These are phyloP conservation scores for Sapria himalayana DNA, from an alignment of 345 rosid genomes.

Conservation along the genomic window DNA sequence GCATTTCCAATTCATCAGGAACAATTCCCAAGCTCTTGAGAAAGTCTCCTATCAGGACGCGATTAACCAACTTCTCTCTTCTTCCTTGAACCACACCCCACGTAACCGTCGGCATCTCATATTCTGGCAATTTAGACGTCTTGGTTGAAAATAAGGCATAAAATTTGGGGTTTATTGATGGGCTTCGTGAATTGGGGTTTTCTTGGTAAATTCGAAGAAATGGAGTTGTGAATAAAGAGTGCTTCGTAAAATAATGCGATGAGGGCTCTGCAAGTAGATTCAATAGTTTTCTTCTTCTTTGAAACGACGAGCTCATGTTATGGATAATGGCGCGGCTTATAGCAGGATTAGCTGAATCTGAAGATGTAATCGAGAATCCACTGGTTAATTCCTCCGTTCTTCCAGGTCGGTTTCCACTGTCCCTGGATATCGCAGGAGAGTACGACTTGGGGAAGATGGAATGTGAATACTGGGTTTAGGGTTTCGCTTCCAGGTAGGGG, in stretches of 20 bases:
- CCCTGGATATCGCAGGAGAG: too few relatives aligned
- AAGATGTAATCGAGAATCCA: too few relatives aligned
- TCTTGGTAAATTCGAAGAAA: slow-evolving; percentile 8
- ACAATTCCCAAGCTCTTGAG: slow-evolving; percentile 62
- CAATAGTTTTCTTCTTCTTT: slow-evolving; percentile 6
- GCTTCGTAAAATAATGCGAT: background rate
- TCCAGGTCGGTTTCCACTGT: too few relatives aligned
- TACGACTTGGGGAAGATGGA: too few relatives aligned
- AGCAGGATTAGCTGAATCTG: too few relatives aligned
- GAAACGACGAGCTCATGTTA: slow-evolving; percentile 11
- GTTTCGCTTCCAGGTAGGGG: too few relatives aligned
- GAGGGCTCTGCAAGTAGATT: background rate
- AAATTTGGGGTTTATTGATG: slow-evolving; percentile 1
- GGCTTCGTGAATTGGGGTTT: slow-evolving; percentile 6
- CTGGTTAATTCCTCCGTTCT: too few relatives aligned
- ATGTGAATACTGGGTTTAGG: too few relatives aligned
- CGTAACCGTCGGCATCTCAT: slow-evolving; percentile 90
- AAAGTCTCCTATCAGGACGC: slow-evolving; percentile 78
- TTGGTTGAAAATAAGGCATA: slow-evolving; percentile 27
- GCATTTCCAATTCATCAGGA: slow-evolving; percentile 59
- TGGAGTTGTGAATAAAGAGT: background rate
- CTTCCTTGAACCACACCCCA: slow-evolving; percentile 88
- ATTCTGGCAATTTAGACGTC: slow-evolving; percentile 57
- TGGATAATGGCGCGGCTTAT: too few relatives aligned
- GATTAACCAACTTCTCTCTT: slow-evolving; percentile 65